phyloP scores from a whole-genome alignment of 208 protist genomes.

The Leishmania aethiopica region DNA sequence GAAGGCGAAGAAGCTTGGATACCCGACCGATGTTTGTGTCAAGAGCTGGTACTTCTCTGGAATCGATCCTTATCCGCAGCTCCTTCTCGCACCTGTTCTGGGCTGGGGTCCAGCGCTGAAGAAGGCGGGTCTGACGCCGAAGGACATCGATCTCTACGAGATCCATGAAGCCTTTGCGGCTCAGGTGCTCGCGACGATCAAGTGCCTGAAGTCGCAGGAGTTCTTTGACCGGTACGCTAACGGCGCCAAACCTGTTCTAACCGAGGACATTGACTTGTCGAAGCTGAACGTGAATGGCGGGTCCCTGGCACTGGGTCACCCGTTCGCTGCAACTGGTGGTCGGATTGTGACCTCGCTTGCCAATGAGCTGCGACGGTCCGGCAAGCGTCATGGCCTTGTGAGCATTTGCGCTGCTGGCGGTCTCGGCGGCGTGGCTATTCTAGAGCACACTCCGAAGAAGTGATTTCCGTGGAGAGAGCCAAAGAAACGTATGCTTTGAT shows the following conservation, averaged over 20 bases:
- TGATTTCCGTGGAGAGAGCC: background rate
- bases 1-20: slow-evolving; percentile 78
- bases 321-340: slow-evolving; percentile 88
- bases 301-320: slow-evolving; percentile 85
- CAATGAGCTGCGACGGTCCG: slow-evolving; percentile 79
- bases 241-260: slow-evolving; percentile 38
- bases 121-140: slow-evolving; percentile 62
- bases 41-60: slow-evolving; percentile 76
- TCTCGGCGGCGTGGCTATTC: slow-evolving; percentile 69
- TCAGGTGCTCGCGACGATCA: slow-evolving; percentile 85
- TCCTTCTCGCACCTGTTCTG: slow-evolving; percentile 83
- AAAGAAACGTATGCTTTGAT: background rate
- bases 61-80: slow-evolving; percentile 88
- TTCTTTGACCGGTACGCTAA: slow-evolving; percentile 68
- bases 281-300: slow-evolving; percentile 85
- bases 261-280: slow-evolving; percentile 57
- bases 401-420: slow-evolving; percentile 92
- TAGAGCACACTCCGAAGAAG: slow-evolving; percentile 67
- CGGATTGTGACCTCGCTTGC: slow-evolving; percentile 74
- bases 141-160: slow-evolving; percentile 89
- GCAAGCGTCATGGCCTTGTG: slow-evolving; percentile 77
- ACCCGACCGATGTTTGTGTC: slow-evolving; percentile 66
- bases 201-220: slow-evolving; percentile 66
- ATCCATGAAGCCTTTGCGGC: slow-evolving; percentile 92
- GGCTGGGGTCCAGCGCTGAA: slow-evolving; percentile 76